Conservation (phyloP, 805 yeast genomes). For the Blastobotrys terrestris region DNA sequence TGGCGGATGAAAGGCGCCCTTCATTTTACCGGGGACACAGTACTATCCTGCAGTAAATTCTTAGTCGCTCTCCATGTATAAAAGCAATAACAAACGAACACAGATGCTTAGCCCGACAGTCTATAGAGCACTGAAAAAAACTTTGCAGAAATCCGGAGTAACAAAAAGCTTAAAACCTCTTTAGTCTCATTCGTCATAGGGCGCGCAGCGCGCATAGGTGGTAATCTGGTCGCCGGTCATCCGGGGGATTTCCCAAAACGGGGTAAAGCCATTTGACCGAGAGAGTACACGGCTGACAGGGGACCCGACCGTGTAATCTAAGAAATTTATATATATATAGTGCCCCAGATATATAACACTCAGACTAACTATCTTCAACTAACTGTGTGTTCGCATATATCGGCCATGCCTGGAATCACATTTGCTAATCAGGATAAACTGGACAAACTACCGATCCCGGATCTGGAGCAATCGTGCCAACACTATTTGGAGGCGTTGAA, state of each 20-base stretch:
- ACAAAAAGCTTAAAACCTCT: background rate
- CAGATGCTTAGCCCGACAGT: too few species aligned
- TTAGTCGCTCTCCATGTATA: too few species aligned
- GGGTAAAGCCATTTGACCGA: background rate
- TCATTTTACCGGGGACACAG: too few species aligned
- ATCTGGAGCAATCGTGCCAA: slow-evolving; percentile 57
- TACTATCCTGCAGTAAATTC: too few species aligned
- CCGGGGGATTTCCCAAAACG: background rate
- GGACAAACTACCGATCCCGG: slow-evolving; percentile 74
- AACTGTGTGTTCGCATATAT: too few species aligned
- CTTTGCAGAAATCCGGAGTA: background rate
- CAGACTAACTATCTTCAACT: too few species aligned
- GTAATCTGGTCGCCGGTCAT: background rate
- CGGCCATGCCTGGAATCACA: slow-evolving; percentile 33
- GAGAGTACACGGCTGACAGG: background rate
- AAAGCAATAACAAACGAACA: too few species aligned
- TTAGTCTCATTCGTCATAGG: background rate
- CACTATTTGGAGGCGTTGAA: slow-evolving; percentile 60
- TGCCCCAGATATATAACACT: background rate
- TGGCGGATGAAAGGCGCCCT: too few species aligned
- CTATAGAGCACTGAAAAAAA: background rate
- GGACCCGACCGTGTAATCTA: background rate
- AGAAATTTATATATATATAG: background rate
- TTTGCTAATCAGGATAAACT: slow-evolving; percentile 55
- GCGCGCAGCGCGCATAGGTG: background rate